These are phyloP conservation scores for Xylaria palmicola DNA, from an alignment of 495 filamentous ascomycete species.

Conservation along the genomic window DNA sequence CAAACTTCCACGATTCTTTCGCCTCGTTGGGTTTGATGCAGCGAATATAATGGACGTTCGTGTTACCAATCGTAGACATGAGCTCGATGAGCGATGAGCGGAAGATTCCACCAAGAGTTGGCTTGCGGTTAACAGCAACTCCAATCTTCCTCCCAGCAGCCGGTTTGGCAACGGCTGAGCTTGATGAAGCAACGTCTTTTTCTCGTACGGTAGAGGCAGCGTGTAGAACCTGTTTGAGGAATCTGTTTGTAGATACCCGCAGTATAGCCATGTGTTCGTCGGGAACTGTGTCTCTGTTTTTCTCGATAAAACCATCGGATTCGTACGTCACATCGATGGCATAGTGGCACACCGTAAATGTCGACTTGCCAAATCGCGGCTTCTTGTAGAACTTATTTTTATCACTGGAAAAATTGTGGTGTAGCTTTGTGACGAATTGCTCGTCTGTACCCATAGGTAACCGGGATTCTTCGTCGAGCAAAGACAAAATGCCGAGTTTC, in stretches of 20 bases:
- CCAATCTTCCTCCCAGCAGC: conserved; percentile 78
- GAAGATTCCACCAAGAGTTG: conserved; percentile 97
- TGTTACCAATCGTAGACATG: conserved; percentile 96
- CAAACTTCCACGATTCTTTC: conserved; percentile 96
- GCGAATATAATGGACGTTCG: conserved; percentile 98
- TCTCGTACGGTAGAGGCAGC: conserved; percentile 84
- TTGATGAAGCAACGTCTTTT: conserved; percentile 72
- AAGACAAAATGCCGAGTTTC: conserved; percentile 86
- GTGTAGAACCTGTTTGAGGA: conserved; percentile 80
- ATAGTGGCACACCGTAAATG: conserved; percentile 99
- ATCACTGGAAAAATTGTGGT: conserved; percentile 86
- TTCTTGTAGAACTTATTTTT: conserved; percentile 99
- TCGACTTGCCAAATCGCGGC: conserved; percentile 93
- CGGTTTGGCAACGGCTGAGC: conserved; percentile 67
- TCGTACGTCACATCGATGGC: conserved; percentile 98
- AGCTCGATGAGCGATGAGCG: conserved; percentile 97
- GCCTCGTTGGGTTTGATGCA: conserved; percentile 99
- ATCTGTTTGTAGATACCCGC: conserved; percentile 77
- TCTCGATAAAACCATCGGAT: conserved; percentile 99
- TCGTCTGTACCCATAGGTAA: conserved; percentile 97
- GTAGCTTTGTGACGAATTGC: conserved; percentile 95
- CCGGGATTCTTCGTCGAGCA: conserved; percentile 94
- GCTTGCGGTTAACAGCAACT: conserved; percentile 91
- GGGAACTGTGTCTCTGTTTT: conserved; percentile 97
- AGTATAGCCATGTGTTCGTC: conserved; percentile 97